phyloP scores from a whole-genome alignment of 305 asterid genomes.

The Nicotiana rustica region DNA sequence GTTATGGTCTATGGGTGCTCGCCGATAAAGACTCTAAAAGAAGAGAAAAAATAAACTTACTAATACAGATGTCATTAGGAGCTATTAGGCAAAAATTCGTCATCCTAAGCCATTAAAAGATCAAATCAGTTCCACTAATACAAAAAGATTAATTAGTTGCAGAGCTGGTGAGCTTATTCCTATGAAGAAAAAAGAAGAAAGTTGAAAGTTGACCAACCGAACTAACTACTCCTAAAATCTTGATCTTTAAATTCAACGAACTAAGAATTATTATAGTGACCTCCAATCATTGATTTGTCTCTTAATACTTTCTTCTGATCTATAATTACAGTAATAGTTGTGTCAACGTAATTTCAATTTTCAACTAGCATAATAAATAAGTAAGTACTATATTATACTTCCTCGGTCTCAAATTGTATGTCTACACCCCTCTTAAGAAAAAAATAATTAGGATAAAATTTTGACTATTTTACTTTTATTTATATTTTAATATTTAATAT shows the following conservation, averaged over 20 bases:
- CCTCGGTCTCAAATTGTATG: too few species aligned
- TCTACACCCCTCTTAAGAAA: too few species aligned
- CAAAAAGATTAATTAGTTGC: background rate
- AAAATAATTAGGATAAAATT: too few species aligned
- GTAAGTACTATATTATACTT: too few species aligned
- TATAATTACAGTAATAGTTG: background rate
- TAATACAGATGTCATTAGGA: background rate
- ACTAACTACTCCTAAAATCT: constrained; percentile 14
- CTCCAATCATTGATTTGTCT: constrained; percentile 31
- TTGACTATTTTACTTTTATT: too few species aligned
- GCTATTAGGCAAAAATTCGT: background rate
- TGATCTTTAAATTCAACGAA: constrained; percentile 5
- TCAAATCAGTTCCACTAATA: background rate
- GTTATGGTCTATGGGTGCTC: too few species aligned
- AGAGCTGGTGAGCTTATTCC: background rate
- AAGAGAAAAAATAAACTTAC: too few species aligned
- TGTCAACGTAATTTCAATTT: background rate
- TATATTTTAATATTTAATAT: too few species aligned
- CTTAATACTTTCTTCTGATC: background rate
- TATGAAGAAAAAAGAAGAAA: background rate
- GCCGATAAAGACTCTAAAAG: too few species aligned
- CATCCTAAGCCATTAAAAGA: background rate
- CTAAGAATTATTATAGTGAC: background rate
- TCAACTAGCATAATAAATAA: background rate
- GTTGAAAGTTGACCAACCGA: constrained; percentile 29